A percentile compares a stretch with the other conserved stretches of the same genome.
phyloP scores from a whole-genome alignment of 768 basidiomycete genomes.

The Hygrophorus russula region DNA sequence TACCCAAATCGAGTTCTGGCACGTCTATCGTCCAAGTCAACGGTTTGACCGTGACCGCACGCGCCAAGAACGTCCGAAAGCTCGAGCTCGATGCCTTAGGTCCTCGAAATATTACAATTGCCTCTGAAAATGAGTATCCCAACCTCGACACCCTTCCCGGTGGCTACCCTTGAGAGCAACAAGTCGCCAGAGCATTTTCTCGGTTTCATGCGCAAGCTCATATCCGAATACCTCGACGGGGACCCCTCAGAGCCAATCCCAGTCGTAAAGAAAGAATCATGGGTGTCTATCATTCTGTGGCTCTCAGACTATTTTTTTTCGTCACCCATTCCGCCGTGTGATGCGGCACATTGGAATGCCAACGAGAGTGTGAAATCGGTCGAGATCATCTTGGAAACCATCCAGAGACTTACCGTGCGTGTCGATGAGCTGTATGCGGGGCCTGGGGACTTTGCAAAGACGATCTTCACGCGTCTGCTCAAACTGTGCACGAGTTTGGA shows the following conservation, averaged over 20 bases:
- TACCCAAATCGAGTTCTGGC: background rate
- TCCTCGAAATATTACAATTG: background rate
- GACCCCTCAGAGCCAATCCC: conserved; percentile 18
- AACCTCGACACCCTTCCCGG: conserved; percentile 18
- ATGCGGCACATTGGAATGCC: conserved; percentile 36
- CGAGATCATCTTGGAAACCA: conserved; percentile 41
- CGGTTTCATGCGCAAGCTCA: conserved; percentile 30
- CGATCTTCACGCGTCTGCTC: conserved; percentile 38
- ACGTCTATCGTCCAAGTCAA: background rate
- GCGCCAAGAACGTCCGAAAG: background rate
- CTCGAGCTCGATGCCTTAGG: background rate
- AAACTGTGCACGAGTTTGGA: conserved; percentile 46
- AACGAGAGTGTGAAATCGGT: conserved; percentile 48
- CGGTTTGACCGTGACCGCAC: no score
- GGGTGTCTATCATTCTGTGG: conserved; percentile 38
- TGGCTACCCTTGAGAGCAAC: conserved; percentile 18
- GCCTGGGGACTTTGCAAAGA: conserved; percentile 33
- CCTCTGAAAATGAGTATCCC: conserved; percentile 9
- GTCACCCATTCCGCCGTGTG: conserved; percentile 43
- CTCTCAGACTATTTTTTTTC: conserved; percentile 41
- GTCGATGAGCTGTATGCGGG: conserved; percentile 40
- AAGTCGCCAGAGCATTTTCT: conserved; percentile 27
- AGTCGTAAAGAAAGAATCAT: conserved; percentile 27
- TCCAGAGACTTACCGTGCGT: conserved; percentile 37
- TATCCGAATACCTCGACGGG: conserved; percentile 23